These are phyloP conservation scores for Stereocaulon alpinum DNA, from an alignment of 495 filamentous ascomycete genomes.

Conservation along the genomic window DNA sequence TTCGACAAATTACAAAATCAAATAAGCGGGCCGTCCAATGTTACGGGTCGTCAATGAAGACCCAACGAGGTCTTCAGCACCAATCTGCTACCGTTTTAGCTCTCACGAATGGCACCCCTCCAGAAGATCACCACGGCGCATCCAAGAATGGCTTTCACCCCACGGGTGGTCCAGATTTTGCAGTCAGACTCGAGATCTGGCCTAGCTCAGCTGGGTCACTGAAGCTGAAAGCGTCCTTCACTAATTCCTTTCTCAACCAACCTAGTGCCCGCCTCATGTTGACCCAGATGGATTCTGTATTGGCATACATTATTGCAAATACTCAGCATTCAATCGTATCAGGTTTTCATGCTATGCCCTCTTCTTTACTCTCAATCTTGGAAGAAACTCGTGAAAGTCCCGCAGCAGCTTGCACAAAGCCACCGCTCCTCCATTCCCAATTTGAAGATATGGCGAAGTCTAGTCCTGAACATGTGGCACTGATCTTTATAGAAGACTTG, in stretches of 20 bases:
- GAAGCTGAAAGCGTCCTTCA: constrained; percentile 24
- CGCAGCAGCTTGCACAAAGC: constrained; percentile 14
- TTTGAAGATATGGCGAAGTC: constrained; percentile 28
- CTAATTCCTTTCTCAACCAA: constrained; percentile 21
- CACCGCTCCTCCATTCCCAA: constrained; percentile 26
- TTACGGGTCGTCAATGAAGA: not conserved
- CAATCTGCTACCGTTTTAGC: not conserved
- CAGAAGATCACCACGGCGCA: not conserved
- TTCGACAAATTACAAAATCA: not conserved
- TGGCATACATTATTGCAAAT: constrained; percentile 25
- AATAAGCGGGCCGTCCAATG: not conserved
- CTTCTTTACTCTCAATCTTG: constrained; percentile 28
- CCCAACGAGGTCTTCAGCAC: not conserved
- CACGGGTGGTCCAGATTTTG: constrained; percentile 24
- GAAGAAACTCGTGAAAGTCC: constrained; percentile 25
- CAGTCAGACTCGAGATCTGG: constrained; percentile 26
- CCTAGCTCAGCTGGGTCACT: constrained; percentile 19
- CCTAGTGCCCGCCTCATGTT: constrained; percentile 24
- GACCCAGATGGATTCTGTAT: constrained; percentile 26
- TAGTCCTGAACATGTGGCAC: constrained; percentile 22
- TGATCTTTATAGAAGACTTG: constrained; percentile 25
- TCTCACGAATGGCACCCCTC: not conserved
- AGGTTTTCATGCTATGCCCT: constrained; percentile 20
- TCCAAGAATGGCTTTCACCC: constrained; percentile 4
- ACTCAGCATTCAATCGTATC: constrained; percentile 21